Base-by-base conservation (phyloP, 306 rosid genomes). In the Amphicarpaea edgeworthii region DNA sequence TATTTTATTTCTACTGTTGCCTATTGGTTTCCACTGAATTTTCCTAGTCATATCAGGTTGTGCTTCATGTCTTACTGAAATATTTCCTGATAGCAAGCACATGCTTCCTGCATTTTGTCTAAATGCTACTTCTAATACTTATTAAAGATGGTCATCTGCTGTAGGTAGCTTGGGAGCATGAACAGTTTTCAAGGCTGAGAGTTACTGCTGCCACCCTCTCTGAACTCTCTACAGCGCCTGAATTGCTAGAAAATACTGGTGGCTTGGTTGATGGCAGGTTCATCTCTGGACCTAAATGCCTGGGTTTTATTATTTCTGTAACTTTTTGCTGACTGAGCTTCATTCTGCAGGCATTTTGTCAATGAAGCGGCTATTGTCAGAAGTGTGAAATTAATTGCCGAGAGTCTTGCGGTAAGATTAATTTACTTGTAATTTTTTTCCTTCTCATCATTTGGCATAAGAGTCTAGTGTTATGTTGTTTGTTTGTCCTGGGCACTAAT, bases 81-180 rank as follows among this genome's bases (percentile, higher is more conserved):
- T 57, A 54, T 26, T 77, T 64, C 69, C 15, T 45, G 19, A 43
- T 49, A 45, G 42, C 66, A 60, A 59, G 38, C 78, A n/a, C 32
- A 41, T 50, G 10, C 12, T 54, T 30, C 45, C 67, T 61, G 34
- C 38, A 40, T 76, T 59, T 17, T 75, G 64, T 68, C 66, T 64
- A 55, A 70, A 62, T 59, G 10, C 32, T 76, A 45, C 76, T 20
- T 21, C 72, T 62, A 67, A 77, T 41, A 82, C 79, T 65, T 73
- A 65, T 78, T 87, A 74, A 86, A 84, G 78, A 75, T 75, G 63
- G 70, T 83, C 74, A 69, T 78, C 53, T 86, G 85, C 69, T 90
- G 88, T 89, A 92, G 99, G 99, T 96, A 84, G 98, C 99, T 78
- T 96, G 99, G 99, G 98, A 96, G 90, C 99, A 96, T 70, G 99